A percentile compares a stretch with the other conserved stretches of the same genome.
These are phyloP conservation scores for Hymenoscyphus albidus DNA, from an alignment of 2,329 filamentous ascomycete genomes.

Conservation along the genomic window DNA sequence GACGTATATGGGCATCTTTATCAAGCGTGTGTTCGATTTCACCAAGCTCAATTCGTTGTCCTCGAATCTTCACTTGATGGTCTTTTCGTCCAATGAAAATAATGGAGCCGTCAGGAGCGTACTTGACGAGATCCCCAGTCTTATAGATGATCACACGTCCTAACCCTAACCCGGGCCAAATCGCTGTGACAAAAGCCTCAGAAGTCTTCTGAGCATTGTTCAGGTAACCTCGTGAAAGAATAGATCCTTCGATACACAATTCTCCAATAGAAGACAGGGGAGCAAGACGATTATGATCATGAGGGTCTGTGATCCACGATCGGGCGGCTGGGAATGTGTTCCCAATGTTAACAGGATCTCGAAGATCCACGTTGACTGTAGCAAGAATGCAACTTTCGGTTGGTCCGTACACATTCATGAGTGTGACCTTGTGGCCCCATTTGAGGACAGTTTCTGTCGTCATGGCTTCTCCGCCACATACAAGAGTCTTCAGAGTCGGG, in stretches of 20 bases:
- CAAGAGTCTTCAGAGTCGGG: conserved; percentile 63
- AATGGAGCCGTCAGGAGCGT: conserved; percentile 55
- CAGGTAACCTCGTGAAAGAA: conserved; percentile 22
- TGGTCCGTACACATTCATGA: conserved; percentile 63
- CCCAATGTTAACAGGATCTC: conserved; percentile 11
- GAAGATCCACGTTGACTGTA: conserved; percentile 1
- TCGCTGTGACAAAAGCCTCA: conserved; percentile 12
- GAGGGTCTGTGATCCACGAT: conserved; percentile 18
- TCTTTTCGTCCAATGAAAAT: conserved; percentile 59
- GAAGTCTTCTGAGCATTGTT: conserved; percentile 21
- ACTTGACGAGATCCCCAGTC: conserved; percentile 38
- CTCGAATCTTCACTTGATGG: conserved; percentile 61
- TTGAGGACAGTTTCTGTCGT: conserved; percentile 44
- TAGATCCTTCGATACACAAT: conserved; percentile 24
- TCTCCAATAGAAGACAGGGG: conserved; percentile 24
- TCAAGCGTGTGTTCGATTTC: conserved; percentile 45
- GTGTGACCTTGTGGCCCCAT: conserved; percentile 36
- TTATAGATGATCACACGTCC: conserved; percentile 29
- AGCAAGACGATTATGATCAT: conserved; percentile 16
- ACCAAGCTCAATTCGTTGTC: conserved; percentile 59
- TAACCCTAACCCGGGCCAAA: no score
- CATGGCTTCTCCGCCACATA: conserved; percentile 90
- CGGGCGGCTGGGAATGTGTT: neutral
- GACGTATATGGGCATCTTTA: conserved; percentile 11
- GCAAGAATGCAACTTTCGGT: conserved; percentile 60